Conservation (phyloP, 306 rosid genomes). For the Begonia loranthoides region DNA sequence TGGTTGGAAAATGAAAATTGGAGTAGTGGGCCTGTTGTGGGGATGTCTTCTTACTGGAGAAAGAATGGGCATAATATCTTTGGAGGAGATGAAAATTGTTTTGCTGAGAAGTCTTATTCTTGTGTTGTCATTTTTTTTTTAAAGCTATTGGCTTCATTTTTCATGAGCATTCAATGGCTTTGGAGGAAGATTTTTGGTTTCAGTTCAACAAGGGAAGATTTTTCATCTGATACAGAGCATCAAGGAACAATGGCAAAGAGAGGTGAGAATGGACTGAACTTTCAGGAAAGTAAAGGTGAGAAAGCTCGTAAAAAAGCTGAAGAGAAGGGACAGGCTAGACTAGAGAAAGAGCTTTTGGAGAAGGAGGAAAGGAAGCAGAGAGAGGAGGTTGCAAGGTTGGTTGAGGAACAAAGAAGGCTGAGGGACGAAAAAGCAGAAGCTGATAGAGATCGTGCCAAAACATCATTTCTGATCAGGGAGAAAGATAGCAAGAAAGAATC, state of each 20-base stretch:
- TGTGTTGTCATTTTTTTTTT: constrained; percentile 57
- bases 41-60: constrained; percentile 56
- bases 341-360: constrained; percentile 85
- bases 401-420: constrained; percentile 86
- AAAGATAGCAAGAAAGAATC: constrained; percentile 66
- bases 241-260: constrained; percentile 45
- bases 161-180: constrained; percentile 85
- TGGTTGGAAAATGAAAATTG: constrained; percentile 85
- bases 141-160: constrained; percentile 61
- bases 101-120: constrained; percentile 72
- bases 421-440: constrained; percentile 87
- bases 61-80: constrained; percentile 42
- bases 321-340: constrained; percentile 91
- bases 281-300: constrained; percentile 78
- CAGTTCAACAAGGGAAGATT: constrained; percentile 61
- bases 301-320: constrained; percentile 96
- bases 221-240: constrained; percentile 61
- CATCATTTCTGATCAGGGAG: constrained; percentile 37
- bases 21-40: constrained; percentile 51
- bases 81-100: constrained; percentile 74
- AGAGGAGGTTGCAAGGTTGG: constrained; percentile 97
- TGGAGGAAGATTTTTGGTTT: constrained; percentile 80
- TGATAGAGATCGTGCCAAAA: constrained; percentile 50
- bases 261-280: constrained; percentile 58
- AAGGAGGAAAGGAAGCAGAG: constrained; percentile 97